These are phyloP conservation scores for Cyberlindnera galapagoensis DNA, from an alignment of 805 yeast genomes.

Conservation along the genomic window DNA sequence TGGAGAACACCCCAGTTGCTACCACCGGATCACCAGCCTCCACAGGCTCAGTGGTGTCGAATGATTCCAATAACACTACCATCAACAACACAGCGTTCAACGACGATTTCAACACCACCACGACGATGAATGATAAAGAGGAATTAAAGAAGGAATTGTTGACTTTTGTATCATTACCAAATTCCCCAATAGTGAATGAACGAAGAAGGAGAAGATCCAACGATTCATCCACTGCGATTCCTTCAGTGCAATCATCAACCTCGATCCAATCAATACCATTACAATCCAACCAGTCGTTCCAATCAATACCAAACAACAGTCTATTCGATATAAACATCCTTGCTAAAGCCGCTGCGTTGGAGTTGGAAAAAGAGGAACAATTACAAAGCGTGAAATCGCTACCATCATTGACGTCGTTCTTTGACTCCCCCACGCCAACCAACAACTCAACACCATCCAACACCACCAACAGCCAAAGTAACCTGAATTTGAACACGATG, in stretches of 20 bases:
- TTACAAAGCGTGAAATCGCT: constrained; percentile 23
- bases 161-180: constrained; percentile 16
- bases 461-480: too few species aligned
- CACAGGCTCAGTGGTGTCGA: too few species aligned
- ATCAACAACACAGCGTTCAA: too few species aligned
- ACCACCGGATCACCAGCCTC: too few species aligned
- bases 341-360: constrained; percentile 26
- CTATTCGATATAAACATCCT: constrained; percentile 24
- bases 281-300: constrained; percentile 9
- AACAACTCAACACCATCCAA: constrained; percentile 1
- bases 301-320: constrained; percentile 7
- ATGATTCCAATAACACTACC: too few species aligned
- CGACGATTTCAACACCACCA: too few species aligned
- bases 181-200: constrained; percentile 17
- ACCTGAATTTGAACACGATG: too few species aligned
- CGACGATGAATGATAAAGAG: too few species aligned
- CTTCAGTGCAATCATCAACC: not conserved
- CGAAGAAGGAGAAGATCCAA: too few species aligned
- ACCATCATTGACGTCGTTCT: constrained; percentile 23
- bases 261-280: not conserved
- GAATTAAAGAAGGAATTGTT: too few species aligned
- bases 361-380: constrained; percentile 24
- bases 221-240: not conserved
- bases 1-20: too few species aligned
- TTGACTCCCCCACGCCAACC: constrained; percentile 8